Base-by-base conservation (phyloP, 768 basidiomycete species). In the Lactifluus hygrophoroides region DNA sequence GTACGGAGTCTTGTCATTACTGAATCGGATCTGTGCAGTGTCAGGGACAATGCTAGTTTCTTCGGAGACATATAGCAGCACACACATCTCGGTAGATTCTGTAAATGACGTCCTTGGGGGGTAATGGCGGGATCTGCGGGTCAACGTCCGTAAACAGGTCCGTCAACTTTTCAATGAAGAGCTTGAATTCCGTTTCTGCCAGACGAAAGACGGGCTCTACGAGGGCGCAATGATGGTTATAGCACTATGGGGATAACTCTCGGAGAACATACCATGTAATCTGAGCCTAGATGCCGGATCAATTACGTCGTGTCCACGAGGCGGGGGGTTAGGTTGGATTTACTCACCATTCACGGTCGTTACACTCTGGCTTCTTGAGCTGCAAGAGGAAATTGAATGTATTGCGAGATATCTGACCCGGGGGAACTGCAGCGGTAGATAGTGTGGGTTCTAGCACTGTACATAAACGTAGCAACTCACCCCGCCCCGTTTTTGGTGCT, bases 1-100 rank as follows among this genome's bases (percentile, higher is more conserved):
- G 75, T 99, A 99, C 0, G 95, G 95, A 5, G 95, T 99, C 74
- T 94, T 94, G 69, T 94, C 89, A 56, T 90, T 90, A 67, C 88
- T 91, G 72, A 95, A 96, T 14, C 94, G 82, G 23, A 95, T 70
- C 89, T 92, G 45, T 35, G 35, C 7, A n/a, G 11, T 35, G 19
- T 35, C 7, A 23, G 8, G 11, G 17, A 37, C n/a, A 25, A 30
- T 25, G 49, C 25, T 7, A 25, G 3, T 25, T 32, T 21, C 40
- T 25, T 27, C 25, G 50, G 34, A 45, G 44, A 45, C n/a, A 35
- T 30, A 38, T 10, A 35, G 5, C n/a, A n/a, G 23, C 70, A n/a
- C 80, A 38, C 50, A 88, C 90, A 69, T 97, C 95, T 45, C 94
- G 84, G 68, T 96, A 95, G 40, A 97, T 94, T 16, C 95, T 78